Evolutionary conservation across 2,329 filamentous ascomycete genomes (phyloP).

Genomic region (Fusarium phyllophilum): DNA sequence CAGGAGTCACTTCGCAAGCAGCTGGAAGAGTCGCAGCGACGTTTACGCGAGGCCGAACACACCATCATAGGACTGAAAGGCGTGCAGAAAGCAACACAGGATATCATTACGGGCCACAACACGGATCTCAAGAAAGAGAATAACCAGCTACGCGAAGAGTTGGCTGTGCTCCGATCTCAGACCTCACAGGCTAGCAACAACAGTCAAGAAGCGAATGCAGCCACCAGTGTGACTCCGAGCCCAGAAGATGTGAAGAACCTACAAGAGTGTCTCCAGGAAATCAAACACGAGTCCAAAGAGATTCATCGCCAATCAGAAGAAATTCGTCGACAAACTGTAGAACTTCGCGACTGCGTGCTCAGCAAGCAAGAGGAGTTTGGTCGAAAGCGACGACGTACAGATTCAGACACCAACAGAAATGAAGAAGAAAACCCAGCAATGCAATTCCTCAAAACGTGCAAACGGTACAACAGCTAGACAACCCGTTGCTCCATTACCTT

Average conservation of each 20-base stretch:
- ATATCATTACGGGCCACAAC: fast-evolving
- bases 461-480: not conserved
- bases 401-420: not conserved
- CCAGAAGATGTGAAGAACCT: too few relatives aligned
- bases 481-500: not conserved
- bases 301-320: too few relatives aligned
- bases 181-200: too few relatives aligned
- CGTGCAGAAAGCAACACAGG: not conserved
- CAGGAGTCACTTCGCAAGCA: not conserved
- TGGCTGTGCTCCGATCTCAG: not conserved
- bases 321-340: too few relatives aligned
- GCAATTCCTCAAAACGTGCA: not conserved
- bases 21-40: too few relatives aligned
- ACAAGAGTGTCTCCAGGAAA: too few relatives aligned
- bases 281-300: too few relatives aligned
- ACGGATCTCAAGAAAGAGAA: not conserved
- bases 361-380: not conserved
- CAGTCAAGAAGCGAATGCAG: too few relatives aligned
- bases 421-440: not conserved
- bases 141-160: fast-evolving
- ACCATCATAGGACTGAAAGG: not conserved
- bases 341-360: not conserved
- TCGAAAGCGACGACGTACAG: not conserved
- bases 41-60: not conserved
- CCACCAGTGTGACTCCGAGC: too few relatives aligned